These are phyloP conservation scores for Clonostachys sp. DNA, from an alignment of 2,329 filamentous ascomycete genomes.

Conservation along the genomic window DNA sequence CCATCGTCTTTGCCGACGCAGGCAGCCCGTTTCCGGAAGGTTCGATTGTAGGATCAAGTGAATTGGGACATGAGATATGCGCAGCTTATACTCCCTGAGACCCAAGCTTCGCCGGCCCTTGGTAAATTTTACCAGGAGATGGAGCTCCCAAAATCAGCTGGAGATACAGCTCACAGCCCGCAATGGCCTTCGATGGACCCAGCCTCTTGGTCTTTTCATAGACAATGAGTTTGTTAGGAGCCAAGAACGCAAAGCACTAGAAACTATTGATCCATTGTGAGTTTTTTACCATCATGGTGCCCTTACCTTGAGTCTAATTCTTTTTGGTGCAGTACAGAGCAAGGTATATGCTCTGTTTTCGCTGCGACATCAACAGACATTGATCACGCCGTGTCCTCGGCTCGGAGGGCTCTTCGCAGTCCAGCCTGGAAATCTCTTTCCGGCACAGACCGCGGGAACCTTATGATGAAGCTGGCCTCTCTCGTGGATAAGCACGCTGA, in stretches of 20 bases:
- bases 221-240: conserved; percentile 75
- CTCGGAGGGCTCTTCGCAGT: conserved; percentile 62
- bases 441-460: conserved; percentile 60
- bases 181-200: conserved; percentile 67
- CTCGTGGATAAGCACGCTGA: conserved; percentile 61
- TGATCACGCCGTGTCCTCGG: conserved; percentile 64
- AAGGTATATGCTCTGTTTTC: conserved; percentile 66
- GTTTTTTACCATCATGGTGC: conserved; percentile 7
- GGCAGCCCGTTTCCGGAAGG: too few species aligned
- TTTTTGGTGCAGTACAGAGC: conserved; percentile 39
- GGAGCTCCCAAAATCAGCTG: background rate
- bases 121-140: too few species aligned
- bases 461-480: conserved; percentile 68
- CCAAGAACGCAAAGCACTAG: conserved; percentile 58
- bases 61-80: too few species aligned
- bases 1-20: too few species aligned
- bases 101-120: too few species aligned
- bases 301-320: background rate
- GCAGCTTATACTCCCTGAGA: too few species aligned
- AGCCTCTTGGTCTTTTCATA: conserved; percentile 77
- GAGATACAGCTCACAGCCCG: conserved; percentile 42
- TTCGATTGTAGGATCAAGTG: too few species aligned
- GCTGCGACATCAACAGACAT: conserved; percentile 64
- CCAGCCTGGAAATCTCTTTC: conserved; percentile 64
- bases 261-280: conserved; percentile 66